Evolutionary conservation across 1,284 basidiomycete species (phyloP), one percentile per base, ranked within the genome.

Genomic region (Tylopilus microsporus): DNA sequence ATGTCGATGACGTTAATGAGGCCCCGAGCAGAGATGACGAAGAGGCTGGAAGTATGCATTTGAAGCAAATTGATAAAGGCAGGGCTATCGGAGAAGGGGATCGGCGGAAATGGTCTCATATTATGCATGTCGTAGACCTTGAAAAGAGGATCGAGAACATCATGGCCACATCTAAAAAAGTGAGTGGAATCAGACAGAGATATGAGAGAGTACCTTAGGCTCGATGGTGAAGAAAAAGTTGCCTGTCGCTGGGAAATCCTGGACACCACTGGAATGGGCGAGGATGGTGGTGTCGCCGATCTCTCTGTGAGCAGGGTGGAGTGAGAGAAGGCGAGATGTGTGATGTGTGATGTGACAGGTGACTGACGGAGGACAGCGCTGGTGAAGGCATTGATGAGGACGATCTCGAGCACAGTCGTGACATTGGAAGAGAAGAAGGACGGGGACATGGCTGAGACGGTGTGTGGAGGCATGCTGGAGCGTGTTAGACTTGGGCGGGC

Each of bases 41-140:
- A 84, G 60, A 99, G 77, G 57, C 83, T 90, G 15, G 89, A 88
- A 3, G 89, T 78, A 37, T 90, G 83, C 60, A 85, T 89, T 1
- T 96, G 94, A 48, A 98, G 80, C 42, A 91, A 74, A 57, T 90
- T 86, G 62, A 97, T 87, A 68, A 95, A 93, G 1, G 92, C 85
- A 0, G 96, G 94, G 1, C 92, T 91, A 37, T 87, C 83, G 3
- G 92, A 85, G 70, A 98, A 98, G 2, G 92, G 86, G 41, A 98
- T 82, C 0, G 94, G 92, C 0, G 86, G 85, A 34, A 89, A 81
- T 3, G 91, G 79, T 41, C 87, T 85, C 76, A 98, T 83, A 46
- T 82, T 89, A 36, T 96, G 86, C 32, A 94, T 71, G 71, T 99
- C 96, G 70, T 92, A 97, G 12, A 98, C 82, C 73, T 97, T 96